Base-by-base conservation (phyloP, 129 eudicot genomes). In the Ambrosia trifida region DNA sequence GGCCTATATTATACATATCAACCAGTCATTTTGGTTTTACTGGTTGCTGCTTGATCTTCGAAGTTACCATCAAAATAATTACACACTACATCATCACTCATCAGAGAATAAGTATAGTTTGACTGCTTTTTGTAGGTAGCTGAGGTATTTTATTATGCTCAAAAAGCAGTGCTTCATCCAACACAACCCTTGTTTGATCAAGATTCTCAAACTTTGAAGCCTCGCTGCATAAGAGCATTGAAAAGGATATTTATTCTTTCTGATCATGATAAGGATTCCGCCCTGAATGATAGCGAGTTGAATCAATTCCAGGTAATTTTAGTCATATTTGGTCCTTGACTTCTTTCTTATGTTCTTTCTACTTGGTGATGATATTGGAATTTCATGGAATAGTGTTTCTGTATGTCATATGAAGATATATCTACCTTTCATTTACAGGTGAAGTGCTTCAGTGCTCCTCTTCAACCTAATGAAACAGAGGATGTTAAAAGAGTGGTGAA, bases 111-210 rank as follows among this genome's bases (percentile, higher is more conserved):
- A 70, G 66, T 78, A 57, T 18, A 36, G 17, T 60, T 69, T 43
- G 50, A 28, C 53, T 5, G 17, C 40, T 69, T 30, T 78, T 83
- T 77, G 77, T 70, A 94, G 99, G 87, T 94, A 18, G 89, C 91
- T 46, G 97, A 94, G 75, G 97, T 94, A 16, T 94, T 94, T 74
- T 90, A 90, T 65, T 89, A 90, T 77, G 97, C 99, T 64, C 99
- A 94, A 81, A 94, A 90, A 74, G 96, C 97, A 11, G 99, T 94
- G 18, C 93, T 94, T 84, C 97, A 94, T 81, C 99, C 97, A 41
- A 90, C 93, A 68, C 89, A 96, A 18, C 98, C 97, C 51, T 79
- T 94, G 67, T 90, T 89, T 77, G 99, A 94, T 83, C 99, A 94
- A 78, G 97, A 90, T 79, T 83, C 89, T 54, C 97, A 94, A 69